phyloP scores from a whole-genome alignment of 202 grass and related monocot genomes.

The Musa balbisiana region DNA sequence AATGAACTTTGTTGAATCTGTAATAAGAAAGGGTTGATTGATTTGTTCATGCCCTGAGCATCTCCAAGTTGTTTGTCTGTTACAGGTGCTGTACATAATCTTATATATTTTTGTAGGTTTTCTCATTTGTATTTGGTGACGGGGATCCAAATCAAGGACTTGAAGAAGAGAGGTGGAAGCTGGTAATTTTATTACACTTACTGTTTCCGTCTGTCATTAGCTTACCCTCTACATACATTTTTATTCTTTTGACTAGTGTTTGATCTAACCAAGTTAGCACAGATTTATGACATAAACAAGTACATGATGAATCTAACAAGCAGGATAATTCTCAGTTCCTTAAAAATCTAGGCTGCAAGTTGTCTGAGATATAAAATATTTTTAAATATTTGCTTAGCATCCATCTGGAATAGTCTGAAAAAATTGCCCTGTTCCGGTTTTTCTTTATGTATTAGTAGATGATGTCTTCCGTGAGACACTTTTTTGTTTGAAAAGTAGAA shows the following conservation, averaged over 20 bases:
- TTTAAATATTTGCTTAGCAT: not conserved
- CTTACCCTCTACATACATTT: not conserved
- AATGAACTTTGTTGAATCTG: slow-evolving; percentile 99
- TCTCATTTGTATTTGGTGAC: slow-evolving; percentile 99
- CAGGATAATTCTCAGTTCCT: not conserved
- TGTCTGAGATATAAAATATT: not conserved
- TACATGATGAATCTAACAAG: not conserved
- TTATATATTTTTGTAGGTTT: slow-evolving; percentile 55
- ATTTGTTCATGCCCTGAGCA: slow-evolving; percentile 41
- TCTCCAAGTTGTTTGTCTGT: slow-evolving; percentile 3
- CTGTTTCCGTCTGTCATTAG: not conserved
- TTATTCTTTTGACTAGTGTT: not conserved
- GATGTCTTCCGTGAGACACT: not conserved
- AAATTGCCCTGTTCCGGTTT: not conserved
- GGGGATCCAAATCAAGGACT: slow-evolving; percentile 91
- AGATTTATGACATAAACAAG: not conserved
- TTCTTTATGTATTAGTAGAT: not conserved
- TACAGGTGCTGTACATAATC: slow-evolving; percentile 21
- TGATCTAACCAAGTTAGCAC: not conserved
- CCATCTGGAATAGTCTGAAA: not conserved
- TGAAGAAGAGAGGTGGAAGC: slow-evolving; percentile 96
- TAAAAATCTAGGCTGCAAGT: not conserved
- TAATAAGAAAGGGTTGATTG: slow-evolving; percentile 92
- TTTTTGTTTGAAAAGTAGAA: not conserved
- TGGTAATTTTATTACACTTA: slow-evolving; percentile 41